These are phyloP conservation scores for Spathaspora arborariae DNA, from an alignment of 805 yeast genomes.

Conservation along the genomic window DNA sequence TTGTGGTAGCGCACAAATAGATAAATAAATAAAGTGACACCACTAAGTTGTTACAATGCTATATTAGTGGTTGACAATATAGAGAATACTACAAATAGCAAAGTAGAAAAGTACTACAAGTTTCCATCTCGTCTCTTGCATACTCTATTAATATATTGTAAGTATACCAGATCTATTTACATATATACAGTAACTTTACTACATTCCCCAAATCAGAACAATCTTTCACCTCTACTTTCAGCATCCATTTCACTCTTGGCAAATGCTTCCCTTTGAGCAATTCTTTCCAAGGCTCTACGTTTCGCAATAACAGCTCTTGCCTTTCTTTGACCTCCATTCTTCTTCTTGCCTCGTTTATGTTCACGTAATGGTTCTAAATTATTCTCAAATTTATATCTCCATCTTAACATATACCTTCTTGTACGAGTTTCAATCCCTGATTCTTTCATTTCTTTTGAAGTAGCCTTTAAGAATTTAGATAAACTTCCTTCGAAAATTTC, in stretches of 20 bases:
- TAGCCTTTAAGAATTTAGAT: conserved; percentile 55
- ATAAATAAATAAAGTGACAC: too few relatives aligned
- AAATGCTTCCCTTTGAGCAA: conserved; percentile 47
- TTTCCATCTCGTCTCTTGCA: not conserved
- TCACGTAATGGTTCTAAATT: conserved; percentile 52
- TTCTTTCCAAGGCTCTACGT: conserved; percentile 55
- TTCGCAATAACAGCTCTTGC: conserved; percentile 51
- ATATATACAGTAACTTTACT: not conserved
- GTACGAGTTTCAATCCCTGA: conserved; percentile 72
- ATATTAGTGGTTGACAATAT: not conserved
- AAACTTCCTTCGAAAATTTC: conserved; percentile 62
- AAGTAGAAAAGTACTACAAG: too few relatives aligned
- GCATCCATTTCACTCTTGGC: conserved; percentile 37
- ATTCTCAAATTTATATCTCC: conserved; percentile 64
- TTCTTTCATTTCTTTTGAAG: conserved; percentile 58
- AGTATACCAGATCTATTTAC: conserved; percentile 1
- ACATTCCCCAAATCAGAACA: conserved; percentile 21
- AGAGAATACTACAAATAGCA: not conserved
- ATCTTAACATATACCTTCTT: conserved; percentile 69
- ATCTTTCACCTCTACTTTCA: conserved; percentile 40
- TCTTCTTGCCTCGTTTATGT: conserved; percentile 65
- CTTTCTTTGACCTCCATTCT: conserved; percentile 83
- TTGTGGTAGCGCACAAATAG: not conserved
- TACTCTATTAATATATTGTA: not conserved
- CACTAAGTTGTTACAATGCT: not conserved